Evolutionary conservation across 305 asterid species (phyloP), one percentile per base, ranked within the genome.

Genomic region (Euphrasia arctica): DNA sequence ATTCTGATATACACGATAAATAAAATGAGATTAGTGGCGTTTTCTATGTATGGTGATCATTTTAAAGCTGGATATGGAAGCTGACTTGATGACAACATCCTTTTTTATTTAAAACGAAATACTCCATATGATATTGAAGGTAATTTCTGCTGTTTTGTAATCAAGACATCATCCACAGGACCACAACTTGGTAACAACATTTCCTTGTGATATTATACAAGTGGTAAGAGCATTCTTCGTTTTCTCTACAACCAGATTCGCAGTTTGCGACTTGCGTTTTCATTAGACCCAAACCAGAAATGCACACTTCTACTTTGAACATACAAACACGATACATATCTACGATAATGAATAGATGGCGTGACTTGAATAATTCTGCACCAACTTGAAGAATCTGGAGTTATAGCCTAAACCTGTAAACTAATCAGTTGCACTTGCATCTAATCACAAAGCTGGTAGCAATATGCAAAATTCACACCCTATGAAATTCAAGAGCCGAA

Each of bases 401-500:
- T 49, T 9, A 29, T 43, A 54, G 10, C 52, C 52, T 61, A 47
- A 48, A 14, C 25, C 15, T 43, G 15, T 54, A 49, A 36, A 51
- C 27, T 39, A 67, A 31, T 60, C 4, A 18, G 22, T 18, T 18
- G 22, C 34, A 31, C 34, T 10, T 28, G 64, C 39, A 67, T 49
- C 56, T 11, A 18, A 67, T 67, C 66, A 43, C 61, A 34, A 45
- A 6, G 43, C 58, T 13, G 15, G 29, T 9, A 7, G 15, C 8
- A 60, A 54, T 25, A 54, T 54, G 27, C 11, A 57, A 64, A 64
- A n/a, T 6, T 25, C 10, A 72, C 78, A 73, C 54, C 72, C 67
- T 67, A 18, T 55, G 61, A 78, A 43, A 62, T 54, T 45, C 69
- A 14, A 8, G 73, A 56, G 63, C 75, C 62, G 27, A 62, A 56